phyloP scores from a whole-genome alignment of 2,329 filamentous ascomycete genomes.

The Penicillium sp. region DNA sequence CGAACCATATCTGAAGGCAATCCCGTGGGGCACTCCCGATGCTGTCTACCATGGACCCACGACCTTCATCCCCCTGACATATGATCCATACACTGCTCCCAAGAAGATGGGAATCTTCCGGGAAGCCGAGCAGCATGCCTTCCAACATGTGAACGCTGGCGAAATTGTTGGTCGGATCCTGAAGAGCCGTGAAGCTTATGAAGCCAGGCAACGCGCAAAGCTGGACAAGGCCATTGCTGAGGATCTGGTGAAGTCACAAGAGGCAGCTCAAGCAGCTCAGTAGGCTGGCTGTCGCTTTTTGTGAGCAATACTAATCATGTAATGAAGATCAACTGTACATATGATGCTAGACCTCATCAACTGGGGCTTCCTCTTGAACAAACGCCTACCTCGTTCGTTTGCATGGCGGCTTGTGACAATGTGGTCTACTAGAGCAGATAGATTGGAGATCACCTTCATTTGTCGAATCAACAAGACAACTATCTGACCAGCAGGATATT shows the following conservation, averaged over 20 bases:
- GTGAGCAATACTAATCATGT: conserved; percentile 3
- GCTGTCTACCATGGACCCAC: conserved; percentile 96
- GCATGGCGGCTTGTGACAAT: not conserved
- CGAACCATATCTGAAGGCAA: conserved; percentile 62
- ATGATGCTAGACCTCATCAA: conserved; percentile 11
- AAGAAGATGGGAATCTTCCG: conserved; percentile 77
- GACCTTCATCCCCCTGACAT: conserved; percentile 68
- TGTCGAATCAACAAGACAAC: not conserved
- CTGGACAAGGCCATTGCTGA: conserved; percentile 75
- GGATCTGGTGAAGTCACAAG: conserved; percentile 53
- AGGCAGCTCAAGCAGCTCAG: conserved; percentile 30
- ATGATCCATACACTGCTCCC: conserved; percentile 71
- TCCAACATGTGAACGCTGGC: conserved; percentile 78
- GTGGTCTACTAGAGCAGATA: not conserved
- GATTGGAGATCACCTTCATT: not conserved
- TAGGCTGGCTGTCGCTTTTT: not conserved
- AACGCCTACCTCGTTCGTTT: not conserved
- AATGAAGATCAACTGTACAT: conserved; percentile 14
- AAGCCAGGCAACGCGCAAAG: conserved; percentile 83
- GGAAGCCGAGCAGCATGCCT: conserved; percentile 67
- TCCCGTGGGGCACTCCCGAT: conserved; percentile 65
- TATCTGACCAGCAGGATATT: conserved; percentile 8
- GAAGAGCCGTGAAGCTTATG: conserved; percentile 75
- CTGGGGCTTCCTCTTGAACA: conserved; percentile 6
- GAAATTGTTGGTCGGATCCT: conserved; percentile 87